These are phyloP conservation scores for Tetrahymena thermophila DNA, from an alignment of 73 alveolate genomes.

Conservation along the genomic window DNA sequence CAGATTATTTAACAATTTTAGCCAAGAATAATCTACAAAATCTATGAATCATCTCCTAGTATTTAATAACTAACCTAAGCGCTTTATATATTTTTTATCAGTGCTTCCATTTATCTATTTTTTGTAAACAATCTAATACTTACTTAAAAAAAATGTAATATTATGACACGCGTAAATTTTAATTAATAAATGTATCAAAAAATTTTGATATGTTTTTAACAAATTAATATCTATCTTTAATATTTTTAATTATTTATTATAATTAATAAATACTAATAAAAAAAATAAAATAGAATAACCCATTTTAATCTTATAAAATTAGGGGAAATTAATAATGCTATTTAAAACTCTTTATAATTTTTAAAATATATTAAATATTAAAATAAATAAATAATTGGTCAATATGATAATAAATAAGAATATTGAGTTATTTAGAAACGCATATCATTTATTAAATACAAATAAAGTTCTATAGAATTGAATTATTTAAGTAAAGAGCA, in stretches of 20 bases:
- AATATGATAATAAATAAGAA: not conserved
- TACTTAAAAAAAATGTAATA: not conserved
- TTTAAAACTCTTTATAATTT: no score
- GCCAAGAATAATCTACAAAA: not conserved
- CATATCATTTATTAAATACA: not conserved
- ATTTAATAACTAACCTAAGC: not conserved
- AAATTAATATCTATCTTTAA: not conserved
- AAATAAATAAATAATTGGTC: no score
- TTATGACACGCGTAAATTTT: not conserved
- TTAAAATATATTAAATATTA: no score
- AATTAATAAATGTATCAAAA: not conserved
- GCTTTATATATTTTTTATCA: not conserved
- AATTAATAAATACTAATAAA: no score
- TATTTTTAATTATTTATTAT: no score
- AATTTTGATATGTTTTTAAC: not conserved
- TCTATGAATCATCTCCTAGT: not conserved
- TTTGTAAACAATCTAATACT: not conserved
- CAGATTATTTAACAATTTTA: not conserved
- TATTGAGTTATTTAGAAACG: not conserved
- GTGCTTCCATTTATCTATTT: not conserved
- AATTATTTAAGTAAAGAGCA: not conserved
- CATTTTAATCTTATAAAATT: no score
- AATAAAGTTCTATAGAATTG: not conserved
- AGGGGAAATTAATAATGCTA: not conserved
- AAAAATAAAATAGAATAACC: not conserved